phyloP scores from a whole-genome alignment of 2,329 filamentous ascomycete genomes.

The Fusarium proliferatum region DNA sequence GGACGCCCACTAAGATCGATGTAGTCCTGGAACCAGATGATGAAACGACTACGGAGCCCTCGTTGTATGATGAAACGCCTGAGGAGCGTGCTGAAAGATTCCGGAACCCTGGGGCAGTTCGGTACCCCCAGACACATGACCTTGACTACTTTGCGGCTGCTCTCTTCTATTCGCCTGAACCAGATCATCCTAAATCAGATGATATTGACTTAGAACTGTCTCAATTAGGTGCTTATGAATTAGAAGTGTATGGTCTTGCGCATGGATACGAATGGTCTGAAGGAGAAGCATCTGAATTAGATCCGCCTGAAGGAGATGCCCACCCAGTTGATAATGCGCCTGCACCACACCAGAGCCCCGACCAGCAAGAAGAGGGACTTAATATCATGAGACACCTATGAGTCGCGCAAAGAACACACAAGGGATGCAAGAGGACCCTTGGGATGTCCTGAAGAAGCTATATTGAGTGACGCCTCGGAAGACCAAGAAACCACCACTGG shows the following conservation, averaged over 20 bases:
- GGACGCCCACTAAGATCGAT: neutral
- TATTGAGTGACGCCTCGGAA: neutral
- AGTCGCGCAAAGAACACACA: neutral
- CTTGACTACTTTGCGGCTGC: neutral
- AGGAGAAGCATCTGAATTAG: neutral
- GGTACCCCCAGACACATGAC: neutral
- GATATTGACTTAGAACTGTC: neutral
- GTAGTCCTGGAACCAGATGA: neutral
- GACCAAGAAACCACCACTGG: neutral
- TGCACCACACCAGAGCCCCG: neutral
- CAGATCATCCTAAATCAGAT: neutral
- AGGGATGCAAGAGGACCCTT: neutral
- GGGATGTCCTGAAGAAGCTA: neutral
- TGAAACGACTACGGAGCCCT: neutral
- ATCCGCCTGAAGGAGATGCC: neutral
- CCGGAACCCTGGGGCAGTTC: neutral
- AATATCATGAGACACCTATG: neutral
- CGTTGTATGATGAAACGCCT: neutral
- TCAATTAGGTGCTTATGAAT: neutral
- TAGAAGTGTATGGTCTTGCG: neutral
- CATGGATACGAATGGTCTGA: neutral
- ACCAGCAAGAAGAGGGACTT: neutral
- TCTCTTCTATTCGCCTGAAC: neutral
- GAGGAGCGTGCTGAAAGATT: neutral
- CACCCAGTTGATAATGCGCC: neutral